Evolutionary conservation across 257 asterid genomes (phyloP), one percentile per base, ranked within the genome.

Genomic region (Perilla frutescens): DNA sequence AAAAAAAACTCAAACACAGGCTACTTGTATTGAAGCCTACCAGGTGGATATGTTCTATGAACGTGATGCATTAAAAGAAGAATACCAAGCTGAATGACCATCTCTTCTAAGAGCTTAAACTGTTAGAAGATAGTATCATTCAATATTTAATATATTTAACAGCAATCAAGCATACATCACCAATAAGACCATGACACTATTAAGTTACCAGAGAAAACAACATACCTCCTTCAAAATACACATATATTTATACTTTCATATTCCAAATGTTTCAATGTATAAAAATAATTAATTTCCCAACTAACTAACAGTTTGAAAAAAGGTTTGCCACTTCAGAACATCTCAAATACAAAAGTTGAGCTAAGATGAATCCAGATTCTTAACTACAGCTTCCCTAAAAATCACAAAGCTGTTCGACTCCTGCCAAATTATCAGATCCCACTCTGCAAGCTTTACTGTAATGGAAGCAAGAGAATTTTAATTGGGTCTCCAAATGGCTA

Each of bases 161-260:
- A 48, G 59, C 9, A 62, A 37, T 37, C 65, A 40, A 48, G 71
- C 50, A 72, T 59, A 45, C 63, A 70, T 10, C 58, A 36, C 61
- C 45, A 44, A 54, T 74, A 48, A 69, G 5, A 44, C 44, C 73
- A 66, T 26, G 57, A 49, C 43, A 70, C 39, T 53, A 36, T 61
- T 77, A 66, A 36, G 15, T 41, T 20, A 45, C 62, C 32, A 45
- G 43, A 51, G 32, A 45, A 55, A 29, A 37, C 4, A 37, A 8
- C 45, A 40, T 20, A 43, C 58, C 15, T 58, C 72, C 64, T 60
- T 37, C 20, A 53, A 58, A 72, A 41, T 51, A 51, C 61, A 13
- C 12, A 55, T 6, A 48, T 6, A 65, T 36, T 49, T 34, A 13
- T 7, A 72, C 12, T 37, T 49, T 8, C 31, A 37, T 5, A 12